Evolutionary conservation across 257 asterid species (phyloP).

Genomic region (Fraxinus pennsylvanica): DNA sequence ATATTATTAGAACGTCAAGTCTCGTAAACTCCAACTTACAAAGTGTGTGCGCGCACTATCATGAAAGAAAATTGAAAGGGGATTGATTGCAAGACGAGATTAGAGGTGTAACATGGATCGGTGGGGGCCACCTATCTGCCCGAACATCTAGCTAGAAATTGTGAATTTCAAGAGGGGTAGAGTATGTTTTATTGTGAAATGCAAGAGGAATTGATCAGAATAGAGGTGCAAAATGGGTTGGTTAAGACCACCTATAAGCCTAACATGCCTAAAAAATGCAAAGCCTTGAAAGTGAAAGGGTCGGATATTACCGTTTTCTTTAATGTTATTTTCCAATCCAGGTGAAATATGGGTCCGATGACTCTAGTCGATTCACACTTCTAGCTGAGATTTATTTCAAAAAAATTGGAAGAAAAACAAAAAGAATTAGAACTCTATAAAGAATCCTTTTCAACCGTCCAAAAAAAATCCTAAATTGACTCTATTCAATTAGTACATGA

Average conservation of each 20-base stretch:
- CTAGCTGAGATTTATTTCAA: background rate
- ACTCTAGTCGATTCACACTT: background rate
- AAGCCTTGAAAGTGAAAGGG: too few relatives aligned
- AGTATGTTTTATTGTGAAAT: too few relatives aligned
- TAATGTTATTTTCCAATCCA: background rate
- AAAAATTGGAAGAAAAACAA: too few relatives aligned
- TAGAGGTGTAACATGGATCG: background rate
- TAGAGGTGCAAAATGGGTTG: too few relatives aligned
- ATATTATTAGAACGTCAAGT: too few relatives aligned
- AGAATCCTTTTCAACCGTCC: background rate
- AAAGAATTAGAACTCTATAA: background rate
- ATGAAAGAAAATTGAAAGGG: background rate
- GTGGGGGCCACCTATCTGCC: background rate
- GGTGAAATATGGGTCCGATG: background rate
- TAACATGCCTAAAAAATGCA: too few relatives aligned
- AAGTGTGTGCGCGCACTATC: background rate
- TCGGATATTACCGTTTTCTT: too few relatives aligned
- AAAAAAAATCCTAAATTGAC: background rate
- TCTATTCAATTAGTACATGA: background rate
- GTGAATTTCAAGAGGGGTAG: background rate
- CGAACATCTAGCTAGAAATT: too few relatives aligned
- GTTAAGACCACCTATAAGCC: too few relatives aligned
- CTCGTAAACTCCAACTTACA: background rate
- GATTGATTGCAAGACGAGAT: background rate
- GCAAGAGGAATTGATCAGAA: too few relatives aligned